Evolutionary conservation across 306 rosid species (phyloP).

Genomic region (Vachellia pachyceras): DNA sequence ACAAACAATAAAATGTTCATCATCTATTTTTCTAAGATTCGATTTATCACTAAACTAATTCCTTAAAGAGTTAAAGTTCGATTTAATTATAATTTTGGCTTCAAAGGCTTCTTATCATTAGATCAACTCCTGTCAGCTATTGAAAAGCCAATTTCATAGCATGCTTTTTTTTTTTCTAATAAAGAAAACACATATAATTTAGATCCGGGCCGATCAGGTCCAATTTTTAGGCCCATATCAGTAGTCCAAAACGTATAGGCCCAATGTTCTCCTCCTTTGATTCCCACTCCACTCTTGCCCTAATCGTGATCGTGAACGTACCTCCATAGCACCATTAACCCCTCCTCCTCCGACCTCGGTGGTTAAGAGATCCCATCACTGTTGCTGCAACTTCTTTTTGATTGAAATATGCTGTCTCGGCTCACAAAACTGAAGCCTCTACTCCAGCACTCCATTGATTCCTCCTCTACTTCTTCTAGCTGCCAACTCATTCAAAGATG

Average conservation of each 20-base stretch:
- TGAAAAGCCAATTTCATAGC: no score
- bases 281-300: slow-evolving; percentile 14
- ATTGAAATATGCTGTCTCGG: slow-evolving; percentile 38
- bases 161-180: no score
- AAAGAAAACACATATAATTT: no score
- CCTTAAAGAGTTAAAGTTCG: neutral
- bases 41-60: no score
- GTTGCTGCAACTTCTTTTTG: neutral
- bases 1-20: no score
- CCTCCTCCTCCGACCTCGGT: neutral
- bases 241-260: neutral
- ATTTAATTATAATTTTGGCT: neutral
- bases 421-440: slow-evolving; percentile 40
- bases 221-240: neutral
- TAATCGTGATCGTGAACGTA: neutral
- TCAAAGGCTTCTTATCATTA: neutral
- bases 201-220: neutral
- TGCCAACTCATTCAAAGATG: slow-evolving; percentile 49
- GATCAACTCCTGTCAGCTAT: no score
- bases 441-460: neutral
- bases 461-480: slow-evolving; percentile 10
- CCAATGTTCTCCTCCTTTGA: neutral
- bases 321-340: neutral
- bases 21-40: neutral
- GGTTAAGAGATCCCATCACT: neutral